Evolutionary conservation across 495 filamentous ascomycete species (phyloP), one percentile per base, ranked within the genome.

Genomic region (Lophium mytilinum): DNA sequence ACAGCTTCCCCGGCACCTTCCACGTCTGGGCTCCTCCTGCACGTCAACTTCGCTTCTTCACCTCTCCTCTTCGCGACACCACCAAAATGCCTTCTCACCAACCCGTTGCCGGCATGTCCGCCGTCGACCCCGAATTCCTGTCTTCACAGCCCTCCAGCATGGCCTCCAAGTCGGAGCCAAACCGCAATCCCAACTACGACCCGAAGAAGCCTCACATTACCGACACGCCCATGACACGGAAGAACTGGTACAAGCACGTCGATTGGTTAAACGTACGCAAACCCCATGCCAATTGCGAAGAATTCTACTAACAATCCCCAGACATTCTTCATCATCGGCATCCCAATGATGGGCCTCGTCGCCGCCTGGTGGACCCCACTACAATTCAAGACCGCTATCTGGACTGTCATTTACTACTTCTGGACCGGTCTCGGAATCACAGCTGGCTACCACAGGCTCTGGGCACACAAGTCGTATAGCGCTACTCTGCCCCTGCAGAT

Each of bases 191-290:
- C 19, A 64, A 63, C 21, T 73, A 75, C 52, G 71, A 76, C 53
- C 67, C 72, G 1, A 70, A 69, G 66, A 76, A 76, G 65, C 71
- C 71, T 6, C 73, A 76, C 68, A 76, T 76, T 63, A 73, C 73
- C 40, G 73, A 76, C 42, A 61, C 63, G 64, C 83, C 86, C 47
- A 84, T 97, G 56, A 96, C 88, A 51, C 78, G 78, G 70, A 66
- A 77, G 60, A 99, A 99, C 76, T 96, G 90, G 90, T 85, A 92
- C 76, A 89, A 94, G 71, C 94, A 97, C 67, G 82, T 97, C 79
- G 91, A 97, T 79, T 96, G 93, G 90, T 68, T 74, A 36, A 72
- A 73, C 53, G 60, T 64, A 57, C 40, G 61, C 33, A 3, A 9
- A 9, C 37, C 14, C 18, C 4, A 30, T 3, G 6, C 24, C 24